Evolutionary conservation across 345 rosid species (phyloP), one percentile per base, ranked within the genome.

Genomic region (Isatis tinctoria): DNA sequence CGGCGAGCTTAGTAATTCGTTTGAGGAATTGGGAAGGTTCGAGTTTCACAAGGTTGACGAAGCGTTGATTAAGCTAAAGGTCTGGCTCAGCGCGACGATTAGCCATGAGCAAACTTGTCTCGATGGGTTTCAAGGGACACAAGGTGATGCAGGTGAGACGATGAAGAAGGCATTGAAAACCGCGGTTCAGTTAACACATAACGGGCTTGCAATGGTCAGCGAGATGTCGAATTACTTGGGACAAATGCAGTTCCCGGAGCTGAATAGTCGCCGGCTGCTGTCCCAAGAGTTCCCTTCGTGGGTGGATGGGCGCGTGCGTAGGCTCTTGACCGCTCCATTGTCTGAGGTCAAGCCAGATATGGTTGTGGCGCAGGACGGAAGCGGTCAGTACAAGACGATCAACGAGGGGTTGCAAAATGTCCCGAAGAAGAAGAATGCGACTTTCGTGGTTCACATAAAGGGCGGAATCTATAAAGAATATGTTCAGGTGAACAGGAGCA

Each of bases 41-140:
- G 92, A 88, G 30, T 4, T 77, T 1, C 47, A 18, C 37, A 67
- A 59, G 24, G 0, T 82, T 8, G 85, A 87, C 3, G 74, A 69
- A 3, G 18, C 80, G 6, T 53, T 87, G 74, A 60, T 63, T 0
- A 82, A 90, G 69, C 26, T 92, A 2, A 83, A 48, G 78, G 48
- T 82, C 41, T 93, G 98, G 98, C 81, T 93, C 10, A 87, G 90
- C 35, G 96, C 98, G 8, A 78, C 93, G 17, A 75, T 86, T 17
- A 88, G 88, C 11, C 87, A 87, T 44, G 85, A 90, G 60, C 83
- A 85, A 28, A 88, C 98, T 4, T 93, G 98, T 82, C 51, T 87
- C 36, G 97, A 93, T 3, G 94, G 88, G 10, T 93, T 93, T 54
- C 48, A 78, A 22, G 87, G 83, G 16, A 79, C 86, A 1, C 79